These are phyloP conservation scores for Aspergillus affinis DNA, from an alignment of 495 filamentous ascomycete genomes.

Conservation along the genomic window DNA sequence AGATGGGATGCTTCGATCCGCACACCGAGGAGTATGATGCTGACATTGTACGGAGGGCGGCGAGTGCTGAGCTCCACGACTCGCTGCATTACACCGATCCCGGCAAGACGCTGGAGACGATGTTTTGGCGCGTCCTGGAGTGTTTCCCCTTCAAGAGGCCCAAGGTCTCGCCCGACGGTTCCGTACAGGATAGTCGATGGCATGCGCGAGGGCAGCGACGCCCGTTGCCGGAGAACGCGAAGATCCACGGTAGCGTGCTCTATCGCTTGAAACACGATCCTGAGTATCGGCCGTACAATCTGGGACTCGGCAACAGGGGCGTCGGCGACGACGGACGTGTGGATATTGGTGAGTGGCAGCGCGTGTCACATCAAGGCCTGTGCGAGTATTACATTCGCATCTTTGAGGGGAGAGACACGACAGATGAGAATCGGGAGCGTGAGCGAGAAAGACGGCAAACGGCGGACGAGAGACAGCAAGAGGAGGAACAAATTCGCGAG, in stretches of 20 bases:
- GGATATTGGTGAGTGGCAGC: background rate
- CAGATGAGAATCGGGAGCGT: background rate
- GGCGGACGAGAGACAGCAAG: background rate
- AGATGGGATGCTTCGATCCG: slow-evolving; percentile 55
- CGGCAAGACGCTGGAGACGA: slow-evolving; percentile 15
- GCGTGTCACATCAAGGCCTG: slow-evolving; percentile 2
- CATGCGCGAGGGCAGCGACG: slow-evolving; percentile 15
- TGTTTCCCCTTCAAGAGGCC: slow-evolving; percentile 19
- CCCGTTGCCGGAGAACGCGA: slow-evolving; percentile 10
- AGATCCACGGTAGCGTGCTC: slow-evolving; percentile 18
- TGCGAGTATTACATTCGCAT: background rate
- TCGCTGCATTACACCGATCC: slow-evolving; percentile 14
- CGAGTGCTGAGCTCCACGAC: slow-evolving; percentile 15
- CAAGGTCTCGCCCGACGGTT: slow-evolving; percentile 18
- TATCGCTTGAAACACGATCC: slow-evolving; percentile 14
- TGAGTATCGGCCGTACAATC: slow-evolving; percentile 19
- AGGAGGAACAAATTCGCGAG: background rate
- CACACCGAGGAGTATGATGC: background rate
- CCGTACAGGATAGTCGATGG: slow-evolving; percentile 15
- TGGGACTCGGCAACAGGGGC: slow-evolving; percentile 14
- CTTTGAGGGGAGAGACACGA: background rate
- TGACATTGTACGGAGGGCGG: slow-evolving; percentile 6
- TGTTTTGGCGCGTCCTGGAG: slow-evolving; percentile 23
- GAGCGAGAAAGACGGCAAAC: background rate
- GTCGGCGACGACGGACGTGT: background rate